Conservation (phyloP, 768 basidiomycete genomes). For the Lentinula detonsa region DNA sequence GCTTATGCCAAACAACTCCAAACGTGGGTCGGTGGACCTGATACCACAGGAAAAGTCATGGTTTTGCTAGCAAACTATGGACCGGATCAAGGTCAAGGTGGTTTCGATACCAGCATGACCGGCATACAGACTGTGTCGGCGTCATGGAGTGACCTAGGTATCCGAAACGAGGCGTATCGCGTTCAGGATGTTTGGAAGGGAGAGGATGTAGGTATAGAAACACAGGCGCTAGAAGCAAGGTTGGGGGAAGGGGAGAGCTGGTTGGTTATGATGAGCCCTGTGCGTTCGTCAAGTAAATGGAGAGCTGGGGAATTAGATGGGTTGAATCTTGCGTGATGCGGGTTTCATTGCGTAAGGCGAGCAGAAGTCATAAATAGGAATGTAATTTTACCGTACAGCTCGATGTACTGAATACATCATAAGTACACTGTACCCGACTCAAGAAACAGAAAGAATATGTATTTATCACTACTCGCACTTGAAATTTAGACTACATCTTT, state of each 20-base stretch:
- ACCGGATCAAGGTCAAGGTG: conserved; percentile 6
- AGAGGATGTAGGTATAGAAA: background rate
- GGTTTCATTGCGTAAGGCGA: background rate
- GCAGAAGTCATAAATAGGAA: background rate
- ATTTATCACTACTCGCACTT: no score
- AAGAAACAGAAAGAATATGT: no score
- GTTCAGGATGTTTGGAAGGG: conserved; percentile 3
- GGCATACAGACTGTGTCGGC: background rate
- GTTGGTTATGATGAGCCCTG: conserved; percentile 1
- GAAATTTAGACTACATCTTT: no score
- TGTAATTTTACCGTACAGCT: background rate
- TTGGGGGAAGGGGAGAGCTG: conserved; percentile 6
- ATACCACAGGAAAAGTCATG: background rate
- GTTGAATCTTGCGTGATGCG: background rate
- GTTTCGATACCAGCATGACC: background rate
- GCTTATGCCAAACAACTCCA: conserved; percentile 4
- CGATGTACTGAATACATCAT: no score
- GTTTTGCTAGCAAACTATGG: conserved; percentile 6
- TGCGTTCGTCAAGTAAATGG: background rate
- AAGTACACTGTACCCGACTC: no score
- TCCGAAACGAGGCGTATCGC: background rate
- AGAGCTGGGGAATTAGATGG: background rate
- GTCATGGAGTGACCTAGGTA: conserved; percentile 1
- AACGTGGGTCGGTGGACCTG: conserved; percentile 7
- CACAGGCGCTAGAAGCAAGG: background rate